Evolutionary conservation across 2,329 filamentous ascomycete genomes (phyloP).

Genomic region (Zasmidium citrigriseum): DNA sequence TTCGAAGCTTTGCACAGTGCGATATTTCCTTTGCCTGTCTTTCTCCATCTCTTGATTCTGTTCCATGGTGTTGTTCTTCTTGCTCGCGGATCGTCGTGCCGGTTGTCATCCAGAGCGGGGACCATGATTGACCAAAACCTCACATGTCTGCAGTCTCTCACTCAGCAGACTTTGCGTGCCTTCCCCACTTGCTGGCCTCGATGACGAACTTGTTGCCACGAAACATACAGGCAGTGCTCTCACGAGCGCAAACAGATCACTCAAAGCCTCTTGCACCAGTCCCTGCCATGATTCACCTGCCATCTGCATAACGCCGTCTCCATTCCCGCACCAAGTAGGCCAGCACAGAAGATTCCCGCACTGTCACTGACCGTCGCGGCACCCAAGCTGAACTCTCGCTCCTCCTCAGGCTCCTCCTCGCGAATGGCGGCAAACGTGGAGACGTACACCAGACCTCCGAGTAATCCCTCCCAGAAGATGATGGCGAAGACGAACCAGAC

Average conservation of each 20-base stretch:
- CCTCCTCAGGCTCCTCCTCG: slow-evolving; percentile 72
- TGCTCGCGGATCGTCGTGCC: too few relatives aligned
- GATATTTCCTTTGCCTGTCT: too few relatives aligned
- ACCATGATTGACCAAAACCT: too few relatives aligned
- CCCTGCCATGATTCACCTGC: slow-evolving; percentile 78
- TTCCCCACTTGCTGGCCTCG: too few relatives aligned
- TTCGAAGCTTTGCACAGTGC: too few relatives aligned
- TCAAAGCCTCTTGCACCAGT: slow-evolving; percentile 49
- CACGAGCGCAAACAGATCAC: neutral
- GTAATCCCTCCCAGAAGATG: slow-evolving; percentile 90
- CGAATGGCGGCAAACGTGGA: slow-evolving; percentile 95
- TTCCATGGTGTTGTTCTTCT: too few relatives aligned
- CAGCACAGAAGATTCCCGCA: slow-evolving; percentile 84
- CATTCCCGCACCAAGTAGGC: slow-evolving; percentile 77
- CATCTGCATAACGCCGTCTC: slow-evolving; percentile 81
- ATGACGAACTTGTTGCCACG: too few relatives aligned
- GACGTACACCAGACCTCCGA: slow-evolving; percentile 91
- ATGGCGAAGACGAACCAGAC: slow-evolving; percentile 84
- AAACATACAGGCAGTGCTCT: neutral
- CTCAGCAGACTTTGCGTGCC: too few relatives aligned
- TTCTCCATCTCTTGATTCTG: too few relatives aligned
- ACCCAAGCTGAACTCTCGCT: slow-evolving; percentile 87
- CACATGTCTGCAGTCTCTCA: too few relatives aligned
- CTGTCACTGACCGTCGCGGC: slow-evolving; percentile 93
- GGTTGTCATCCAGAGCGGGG: too few relatives aligned